Evolutionary conservation across 352 stramenopile genomes (phyloP), one percentile per base, ranked within the genome.

Genomic region (Pythium insidiosum): DNA sequence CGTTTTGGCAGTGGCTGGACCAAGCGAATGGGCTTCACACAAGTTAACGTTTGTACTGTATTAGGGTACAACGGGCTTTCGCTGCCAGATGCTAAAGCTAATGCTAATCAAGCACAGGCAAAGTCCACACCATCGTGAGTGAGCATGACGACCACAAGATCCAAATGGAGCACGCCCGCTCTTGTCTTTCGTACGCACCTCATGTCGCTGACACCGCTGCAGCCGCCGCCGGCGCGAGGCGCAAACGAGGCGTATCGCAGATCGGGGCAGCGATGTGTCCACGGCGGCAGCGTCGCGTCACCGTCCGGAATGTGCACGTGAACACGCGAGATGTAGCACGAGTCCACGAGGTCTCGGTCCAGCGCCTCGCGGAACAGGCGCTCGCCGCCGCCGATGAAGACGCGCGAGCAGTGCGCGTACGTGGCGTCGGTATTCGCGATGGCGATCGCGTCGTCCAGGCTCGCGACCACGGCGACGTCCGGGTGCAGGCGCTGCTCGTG

Each of bases 321-420:
- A 12, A 90, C 70, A 35, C 77, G 67, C 31, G 77, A 71, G 47
- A 90, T 38, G 47, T 79, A 78, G 50, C 69, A 84, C 3, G 65
- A 74, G 28, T 82, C 67, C 5, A 63, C 61, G 7, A 78, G 46
- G 26, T 66, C 31, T 9, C 58, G 29, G 12, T 36, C 42, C 42
- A 88, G 63, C 16, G 73, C 76, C 48, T 88, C 77, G 15, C 43
- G 51, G 50, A 77, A 90, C 22, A 90, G 51, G 24, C 43, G 59
- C 49, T 86, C 45, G 16, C 77, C 77, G 7, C 77, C 77, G 13
- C 70, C 67, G 11, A 90, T 61, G 47, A 84, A 90, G 25, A 86
- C 50, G 19, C 67, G 64, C 16, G 30, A 53, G 37, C 61, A 73
- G 1, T 58, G 13, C 0, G 51, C 43, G 50, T 84, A 87, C 28